A percentile compares a stretch with the other conserved stretches of the same genome.
These are phyloP conservation scores for Hyphochytrium catenoides DNA, from an alignment of 352 stramenopile species.

Conservation along the genomic window DNA sequence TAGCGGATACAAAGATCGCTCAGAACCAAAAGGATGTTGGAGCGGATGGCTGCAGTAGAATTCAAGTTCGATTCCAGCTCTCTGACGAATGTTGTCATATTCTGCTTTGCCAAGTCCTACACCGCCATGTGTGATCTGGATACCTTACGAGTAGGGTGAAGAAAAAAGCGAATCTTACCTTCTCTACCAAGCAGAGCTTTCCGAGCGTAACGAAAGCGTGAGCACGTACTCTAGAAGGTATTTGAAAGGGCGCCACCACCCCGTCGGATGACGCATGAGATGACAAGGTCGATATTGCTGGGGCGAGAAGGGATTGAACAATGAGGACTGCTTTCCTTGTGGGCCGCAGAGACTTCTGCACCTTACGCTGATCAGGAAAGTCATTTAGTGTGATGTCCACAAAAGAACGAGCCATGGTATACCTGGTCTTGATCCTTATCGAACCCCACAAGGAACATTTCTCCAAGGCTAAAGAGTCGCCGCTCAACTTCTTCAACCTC, in stretches of 20 bases:
- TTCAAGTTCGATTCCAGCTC: constrained; percentile 64
- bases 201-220: constrained; percentile 79
- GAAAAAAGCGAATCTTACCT: constrained; percentile 10
- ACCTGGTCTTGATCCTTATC: too few species aligned
- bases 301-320: constrained; percentile 47
- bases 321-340: constrained; percentile 19
- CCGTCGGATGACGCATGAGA: constrained; percentile 4
- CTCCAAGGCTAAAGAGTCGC: too few species aligned
- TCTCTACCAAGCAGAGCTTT: constrained; percentile 85
- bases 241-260: constrained; percentile 12
- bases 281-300: constrained; percentile 33
- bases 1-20: constrained; percentile 88
- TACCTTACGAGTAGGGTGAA: not conserved
- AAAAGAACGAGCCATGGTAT: constrained; percentile 2
- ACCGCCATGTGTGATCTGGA: not conserved
- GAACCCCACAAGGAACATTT: too few species aligned
- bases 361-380: constrained; percentile 11
- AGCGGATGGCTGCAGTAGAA: constrained; percentile 65
- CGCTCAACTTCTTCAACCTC: too few species aligned
- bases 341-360: constrained; percentile 20
- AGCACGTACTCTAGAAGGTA: constrained; percentile 52
- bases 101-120: constrained; percentile 61
- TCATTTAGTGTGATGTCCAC: not conserved
- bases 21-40: constrained; percentile 87
- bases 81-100: constrained; percentile 80